Base-by-base conservation (phyloP, 768 basidiomycete species). In the Boletus subparvulus region DNA sequence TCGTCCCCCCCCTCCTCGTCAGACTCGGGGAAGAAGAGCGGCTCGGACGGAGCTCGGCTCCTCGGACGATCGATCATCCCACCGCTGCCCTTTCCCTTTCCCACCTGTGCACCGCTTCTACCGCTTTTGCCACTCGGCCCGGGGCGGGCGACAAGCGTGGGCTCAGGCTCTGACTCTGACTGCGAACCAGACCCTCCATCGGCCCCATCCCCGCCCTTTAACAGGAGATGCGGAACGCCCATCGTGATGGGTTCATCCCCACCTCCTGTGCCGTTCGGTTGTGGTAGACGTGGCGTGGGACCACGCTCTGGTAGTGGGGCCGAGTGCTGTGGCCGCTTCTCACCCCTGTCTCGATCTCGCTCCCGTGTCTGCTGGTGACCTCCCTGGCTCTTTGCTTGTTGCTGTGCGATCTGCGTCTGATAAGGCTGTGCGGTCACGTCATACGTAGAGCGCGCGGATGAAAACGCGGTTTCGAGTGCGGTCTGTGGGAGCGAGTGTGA, bases 391-490 rank as follows among this genome's bases (percentile, higher is more conserved):
- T 30, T 61, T 45, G 19, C 12, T n/a, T 21, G 51, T 45, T 59
- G 58, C 51, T 35, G 57, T 56, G 42, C 28, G 13, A 41, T 39
- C 43, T 50, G 69, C 4, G 68, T 54, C 43, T 65, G 69, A 2
- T 63, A 48, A 28, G 54, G 61, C 17, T 68, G 68, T 40, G 52
- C 14, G 3, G 61, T 67, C 24, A 93, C 75, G 35, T 85, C 80
- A 62, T 80, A 97, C 0, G 88, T 91, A 0, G 90, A 86, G n/a
- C 92, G 77, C 0, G 84, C 77, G 0, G 86, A 79, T 2, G 85
- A 80, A 67, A 90, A 96, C 17, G 79, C 65, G 7, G 76, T 72
- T 65, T 94, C 90, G 13, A 96, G 76, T 0, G 84, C 81, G 11
- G 67, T 66, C 92, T 94, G 47, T 37, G 41, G 49, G 43, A 37